phyloP scores from a whole-genome alignment of 495 filamentous ascomycete genomes.

The Chaetomium fimeti region DNA sequence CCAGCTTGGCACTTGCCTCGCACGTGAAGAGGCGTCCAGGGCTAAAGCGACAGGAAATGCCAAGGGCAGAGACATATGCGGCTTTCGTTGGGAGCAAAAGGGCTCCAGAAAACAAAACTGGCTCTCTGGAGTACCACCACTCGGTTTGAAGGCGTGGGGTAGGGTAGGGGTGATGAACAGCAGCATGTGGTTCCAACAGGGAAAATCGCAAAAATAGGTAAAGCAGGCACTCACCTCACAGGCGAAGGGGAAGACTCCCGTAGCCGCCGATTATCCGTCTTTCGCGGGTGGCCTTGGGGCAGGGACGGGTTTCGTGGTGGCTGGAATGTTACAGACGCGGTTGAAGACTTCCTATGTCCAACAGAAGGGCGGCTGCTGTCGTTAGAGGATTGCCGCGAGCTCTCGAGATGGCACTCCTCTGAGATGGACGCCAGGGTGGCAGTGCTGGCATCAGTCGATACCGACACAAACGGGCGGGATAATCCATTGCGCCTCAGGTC shows the following conservation, averaged over 20 bases:
- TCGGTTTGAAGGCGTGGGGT: conserved; percentile 16
- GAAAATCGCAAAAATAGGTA: conserved; percentile 12
- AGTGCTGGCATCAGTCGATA: conserved; percentile 31
- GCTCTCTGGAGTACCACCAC: conserved; percentile 26
- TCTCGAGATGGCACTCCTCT: conserved; percentile 22
- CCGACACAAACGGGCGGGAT: conserved; percentile 20
- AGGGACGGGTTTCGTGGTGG: conserved; percentile 43
- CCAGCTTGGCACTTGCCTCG: conserved; percentile 12
- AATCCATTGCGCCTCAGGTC: conserved; percentile 14
- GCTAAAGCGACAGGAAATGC: neutral
- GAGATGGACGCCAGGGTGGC: conserved; percentile 27
- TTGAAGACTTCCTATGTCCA: conserved; percentile 45
- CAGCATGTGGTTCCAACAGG: neutral
- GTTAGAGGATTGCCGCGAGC: conserved; percentile 30
- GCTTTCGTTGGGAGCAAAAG: neutral
- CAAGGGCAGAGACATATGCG: neutral
- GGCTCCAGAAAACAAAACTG: conserved; percentile 10
- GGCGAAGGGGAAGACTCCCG: conserved; percentile 49
- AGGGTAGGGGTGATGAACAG: neutral
- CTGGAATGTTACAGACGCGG: conserved; percentile 45
- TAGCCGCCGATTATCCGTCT: conserved; percentile 43
- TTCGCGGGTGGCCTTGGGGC: conserved; percentile 47
- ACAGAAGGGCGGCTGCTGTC: conserved; percentile 24
- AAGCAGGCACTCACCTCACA: conserved; percentile 43
- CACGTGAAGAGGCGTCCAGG: neutral